These are phyloP conservation scores for Lactarius psammicola DNA, from an alignment of 768 basidiomycete genomes.

Conservation along the genomic window DNA sequence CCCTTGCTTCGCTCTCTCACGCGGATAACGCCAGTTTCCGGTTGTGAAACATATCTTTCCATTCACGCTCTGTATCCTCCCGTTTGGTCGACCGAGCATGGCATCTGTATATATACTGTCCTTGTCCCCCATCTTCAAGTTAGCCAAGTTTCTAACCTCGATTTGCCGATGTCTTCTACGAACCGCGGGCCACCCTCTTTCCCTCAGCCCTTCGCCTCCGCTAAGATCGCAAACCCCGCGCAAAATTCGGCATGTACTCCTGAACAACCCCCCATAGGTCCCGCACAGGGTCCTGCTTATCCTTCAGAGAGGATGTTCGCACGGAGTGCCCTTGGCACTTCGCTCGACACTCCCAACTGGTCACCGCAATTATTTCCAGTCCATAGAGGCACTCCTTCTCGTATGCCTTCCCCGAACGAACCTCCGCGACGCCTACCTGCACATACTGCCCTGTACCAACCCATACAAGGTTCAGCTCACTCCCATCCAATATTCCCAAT, in stretches of 20 bases:
- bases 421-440: neutral
- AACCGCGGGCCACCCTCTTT: neutral
- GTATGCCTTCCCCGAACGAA: no score
- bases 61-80: neutral
- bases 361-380: neutral
- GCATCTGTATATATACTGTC: neutral
- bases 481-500: neutral
- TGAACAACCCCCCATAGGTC: neutral
- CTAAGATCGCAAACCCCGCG: neutral
- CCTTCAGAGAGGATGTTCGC: neutral
- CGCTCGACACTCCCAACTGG: neutral
- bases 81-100: neutral
- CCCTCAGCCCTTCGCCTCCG: neutral
- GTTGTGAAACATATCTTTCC: neutral
- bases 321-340: neutral
- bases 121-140: neutral
- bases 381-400: no score
- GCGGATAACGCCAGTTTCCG: neutral
- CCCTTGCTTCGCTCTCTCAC: neutral
- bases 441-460: neutral
- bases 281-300: neutral
- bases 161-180: neutral
- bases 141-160: neutral
- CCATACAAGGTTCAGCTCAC: neutral
- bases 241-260: neutral